phyloP scores from a whole-genome alignment of 2,329 filamentous ascomycete genomes.

The Aspergillus udagawae region DNA sequence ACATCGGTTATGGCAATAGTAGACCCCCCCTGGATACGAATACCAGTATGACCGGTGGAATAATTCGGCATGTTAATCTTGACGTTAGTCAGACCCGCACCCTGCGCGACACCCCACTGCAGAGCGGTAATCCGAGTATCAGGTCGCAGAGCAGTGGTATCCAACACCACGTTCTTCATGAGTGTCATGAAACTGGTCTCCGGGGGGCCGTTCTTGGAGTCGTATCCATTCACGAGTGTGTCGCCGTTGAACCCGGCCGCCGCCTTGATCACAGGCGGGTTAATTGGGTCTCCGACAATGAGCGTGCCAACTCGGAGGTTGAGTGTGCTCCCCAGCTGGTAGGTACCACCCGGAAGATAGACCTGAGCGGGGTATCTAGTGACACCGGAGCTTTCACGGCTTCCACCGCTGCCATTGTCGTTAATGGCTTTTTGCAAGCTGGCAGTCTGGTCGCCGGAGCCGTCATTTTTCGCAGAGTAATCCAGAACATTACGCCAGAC shows the following conservation, averaged over 20 bases:
- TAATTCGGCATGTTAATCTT: slow-evolving; percentile 29
- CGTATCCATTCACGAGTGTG: slow-evolving; percentile 26
- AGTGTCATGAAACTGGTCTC: slow-evolving; percentile 31
- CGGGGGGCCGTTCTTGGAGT: slow-evolving; percentile 17
- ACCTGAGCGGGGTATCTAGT: slow-evolving; percentile 26
- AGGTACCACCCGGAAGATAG: slow-evolving; percentile 26
- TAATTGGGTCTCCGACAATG: slow-evolving; percentile 29
- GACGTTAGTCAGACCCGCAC: slow-evolving; percentile 29
- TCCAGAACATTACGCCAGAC: slow-evolving; percentile 28
- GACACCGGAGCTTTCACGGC: slow-evolving; percentile 21
- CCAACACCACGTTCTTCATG: slow-evolving; percentile 31
- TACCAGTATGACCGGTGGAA: slow-evolving; percentile 26
- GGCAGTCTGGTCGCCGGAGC: slow-evolving; percentile 20
- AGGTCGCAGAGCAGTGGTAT: slow-evolving; percentile 21
- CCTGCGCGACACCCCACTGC: slow-evolving; percentile 35
- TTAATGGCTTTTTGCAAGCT: slow-evolving; percentile 26
- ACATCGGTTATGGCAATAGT: slow-evolving; percentile 26
- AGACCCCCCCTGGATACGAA: slow-evolving; percentile 20
- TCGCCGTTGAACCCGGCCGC: slow-evolving; percentile 21
- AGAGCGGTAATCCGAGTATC: slow-evolving; percentile 21
- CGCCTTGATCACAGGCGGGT: slow-evolving; percentile 27
- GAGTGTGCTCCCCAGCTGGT: slow-evolving; percentile 21
- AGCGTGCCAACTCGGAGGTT: slow-evolving; percentile 27
- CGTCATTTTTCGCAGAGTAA: slow-evolving; percentile 23
- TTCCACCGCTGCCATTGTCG: slow-evolving; percentile 22